phyloP scores from a whole-genome alignment of 2,329 filamentous ascomycete species.

The Akanthomyces uredinophilus region DNA sequence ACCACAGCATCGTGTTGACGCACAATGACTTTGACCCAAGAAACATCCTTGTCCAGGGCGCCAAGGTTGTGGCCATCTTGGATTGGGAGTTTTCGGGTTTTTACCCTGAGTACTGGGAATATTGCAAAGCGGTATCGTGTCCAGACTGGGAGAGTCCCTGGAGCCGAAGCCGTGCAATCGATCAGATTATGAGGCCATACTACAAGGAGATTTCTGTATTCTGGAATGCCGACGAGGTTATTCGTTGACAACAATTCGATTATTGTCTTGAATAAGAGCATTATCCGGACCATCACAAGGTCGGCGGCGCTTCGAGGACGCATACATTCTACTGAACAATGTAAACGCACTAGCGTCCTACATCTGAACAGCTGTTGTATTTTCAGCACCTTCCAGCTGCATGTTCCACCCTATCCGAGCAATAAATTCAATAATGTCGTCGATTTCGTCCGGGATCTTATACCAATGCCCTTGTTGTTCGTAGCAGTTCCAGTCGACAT shows the following conservation, averaged over 20 bases:
- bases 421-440: too few species aligned
- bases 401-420: too few species aligned
- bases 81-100: conserved; percentile 14
- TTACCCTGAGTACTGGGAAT: conserved; percentile 15
- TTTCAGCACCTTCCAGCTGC: too few species aligned
- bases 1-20: conserved; percentile 16
- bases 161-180: conserved; percentile 9
- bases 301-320: too few species aligned
- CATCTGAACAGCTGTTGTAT: too few species aligned
- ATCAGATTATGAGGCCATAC: conserved; percentile 13
- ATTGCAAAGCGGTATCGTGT: conserved; percentile 10
- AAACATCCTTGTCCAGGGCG: conserved; percentile 8
- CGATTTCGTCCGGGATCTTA: too few species aligned
- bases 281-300: too few species aligned
- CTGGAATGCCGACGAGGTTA: conserved; percentile 12
- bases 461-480: too few species aligned
- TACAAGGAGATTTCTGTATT: conserved; percentile 12
- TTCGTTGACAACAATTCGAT: not conserved
- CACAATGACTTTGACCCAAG: conserved; percentile 14
- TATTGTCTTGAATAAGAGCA: too few species aligned
- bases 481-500: too few species aligned
- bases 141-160: conserved; percentile 12
- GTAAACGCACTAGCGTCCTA: too few species aligned
- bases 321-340: too few species aligned
- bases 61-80: conserved; percentile 19